Evolutionary conservation across 2,329 filamentous ascomycete genomes (phyloP), one percentile per base, ranked within the genome.

Genomic region (Acephala macrosclerotiorum): DNA sequence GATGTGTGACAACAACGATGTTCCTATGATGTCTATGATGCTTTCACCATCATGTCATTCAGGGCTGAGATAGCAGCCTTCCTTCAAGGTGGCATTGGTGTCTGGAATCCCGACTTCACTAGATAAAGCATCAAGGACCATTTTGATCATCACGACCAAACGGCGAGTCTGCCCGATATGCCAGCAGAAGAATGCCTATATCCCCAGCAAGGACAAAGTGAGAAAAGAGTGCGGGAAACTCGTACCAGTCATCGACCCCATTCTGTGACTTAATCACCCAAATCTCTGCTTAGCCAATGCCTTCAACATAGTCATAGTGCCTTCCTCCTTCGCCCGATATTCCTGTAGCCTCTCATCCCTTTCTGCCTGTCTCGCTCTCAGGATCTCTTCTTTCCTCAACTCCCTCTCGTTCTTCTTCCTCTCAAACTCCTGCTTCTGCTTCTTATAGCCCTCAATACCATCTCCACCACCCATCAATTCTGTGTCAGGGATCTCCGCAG

Each of bases 341-440:
- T 86, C 88, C 72, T 84, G 82, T 60, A 94, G 75, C 72, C 89
- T 85, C 80, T 94, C 91, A 76, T 97, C 93, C 71, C 94, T 84
- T 83, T 97, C 94, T 56, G 89, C 93, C 66, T 85, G 84, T 75
- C 88, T 87, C 12, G 93, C 93, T 74, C 93, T 81, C 67, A 91
- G 80, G 64, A 93, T 84, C 79, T 97, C 94, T 78, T 97, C 94
- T 73, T 92, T 85, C 66, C 93, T 80, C 18, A 96, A 80, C 82
- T 97, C 93, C 60, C 94, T 79, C 78, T 97, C 94, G 72, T 89
- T 93, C 84, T 95, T 96, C 79, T 90, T 90, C 72, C 86, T 81
- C 79, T 93, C 87, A 72, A 88, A 83, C 65, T 83, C 85, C 71
- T 87, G 85, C 77, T 91, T 87, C 76, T 86, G 81, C 73, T 83